phyloP scores from a whole-genome alignment of 2,329 filamentous ascomycete genomes.

The Escovopsis weberi region DNA sequence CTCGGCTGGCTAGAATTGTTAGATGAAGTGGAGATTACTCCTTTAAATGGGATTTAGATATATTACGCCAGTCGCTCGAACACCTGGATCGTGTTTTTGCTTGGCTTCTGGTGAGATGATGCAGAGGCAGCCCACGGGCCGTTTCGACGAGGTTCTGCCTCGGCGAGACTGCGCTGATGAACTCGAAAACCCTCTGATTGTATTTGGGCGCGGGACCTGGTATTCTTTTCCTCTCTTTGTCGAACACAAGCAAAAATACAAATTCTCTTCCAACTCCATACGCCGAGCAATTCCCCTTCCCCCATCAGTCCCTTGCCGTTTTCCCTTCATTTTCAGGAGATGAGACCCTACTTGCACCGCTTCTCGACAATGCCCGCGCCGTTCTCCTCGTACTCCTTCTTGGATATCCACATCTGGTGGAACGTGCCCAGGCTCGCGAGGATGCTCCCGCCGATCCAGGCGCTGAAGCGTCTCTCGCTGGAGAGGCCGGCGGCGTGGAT shows the following conservation, averaged over 20 bases:
- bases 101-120: too few relatives aligned
- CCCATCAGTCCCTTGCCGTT: background rate
- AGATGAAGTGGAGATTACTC: background rate
- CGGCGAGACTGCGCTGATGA: too few relatives aligned
- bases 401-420: constrained; percentile 98
- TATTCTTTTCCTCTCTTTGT: background rate
- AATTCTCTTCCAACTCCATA: constrained; percentile 19
- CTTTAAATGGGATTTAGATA: too few relatives aligned
- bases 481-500: constrained; percentile 77
- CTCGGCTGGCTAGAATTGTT: background rate
- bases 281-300: constrained; percentile 13
- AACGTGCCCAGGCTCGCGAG: constrained; percentile 91
- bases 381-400: constrained; percentile 96
- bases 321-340: background rate
- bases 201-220: background rate
- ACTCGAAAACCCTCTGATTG: too few relatives aligned
- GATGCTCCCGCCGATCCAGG: constrained; percentile 95
- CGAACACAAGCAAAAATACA: background rate
- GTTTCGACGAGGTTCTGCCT: too few relatives aligned
- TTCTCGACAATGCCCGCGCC: constrained; percentile 85
- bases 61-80: too few relatives aligned
- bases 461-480: constrained; percentile 78
- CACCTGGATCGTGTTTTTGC: too few relatives aligned
- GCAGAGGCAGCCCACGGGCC: too few relatives aligned
- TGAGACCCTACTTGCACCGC: constrained; percentile 60